Evolutionary conservation across 768 basidiomycete genomes (phyloP).

Genomic region (Serendipita vermifera): DNA sequence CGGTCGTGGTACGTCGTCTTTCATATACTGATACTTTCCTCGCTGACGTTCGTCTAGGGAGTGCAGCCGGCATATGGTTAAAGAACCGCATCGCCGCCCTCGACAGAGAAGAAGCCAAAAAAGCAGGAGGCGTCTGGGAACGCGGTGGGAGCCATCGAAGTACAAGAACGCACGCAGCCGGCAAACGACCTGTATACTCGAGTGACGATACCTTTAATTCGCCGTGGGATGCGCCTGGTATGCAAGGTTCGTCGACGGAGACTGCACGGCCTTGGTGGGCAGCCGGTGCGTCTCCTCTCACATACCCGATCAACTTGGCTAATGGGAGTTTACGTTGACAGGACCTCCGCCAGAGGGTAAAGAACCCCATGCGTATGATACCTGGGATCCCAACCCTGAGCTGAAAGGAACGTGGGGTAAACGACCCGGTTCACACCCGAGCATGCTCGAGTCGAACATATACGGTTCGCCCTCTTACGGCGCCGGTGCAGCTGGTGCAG

Average conservation of each 20-base stretch:
- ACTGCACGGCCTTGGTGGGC: not conserved
- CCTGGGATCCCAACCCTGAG: not conserved
- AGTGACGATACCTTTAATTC: slow-evolving; percentile 1
- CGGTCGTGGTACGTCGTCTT: not conserved
- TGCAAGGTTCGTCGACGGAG: not conserved
- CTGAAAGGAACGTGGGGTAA: not conserved
- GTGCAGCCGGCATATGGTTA: not conserved
- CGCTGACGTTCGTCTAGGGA: no score
- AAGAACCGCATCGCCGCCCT: not conserved
- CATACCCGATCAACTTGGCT: no score
- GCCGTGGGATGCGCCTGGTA: not conserved
- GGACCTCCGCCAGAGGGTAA: no score
- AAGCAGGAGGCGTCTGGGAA: not conserved
- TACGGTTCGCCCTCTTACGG: not conserved
- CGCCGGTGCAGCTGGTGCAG: not conserved
- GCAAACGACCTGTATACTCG: not conserved
- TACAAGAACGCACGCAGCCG: no score
- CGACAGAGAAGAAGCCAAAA: not conserved
- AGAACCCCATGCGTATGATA: not conserved
- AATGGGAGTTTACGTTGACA: no score
- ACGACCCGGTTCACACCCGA: not conserved
- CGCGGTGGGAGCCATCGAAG: not conserved
- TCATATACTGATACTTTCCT: no score
- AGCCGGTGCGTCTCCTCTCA: not conserved
- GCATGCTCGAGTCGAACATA: not conserved